Base-by-base conservation (phyloP, 306 rosid genomes). In the Bauhinia variegata region DNA sequence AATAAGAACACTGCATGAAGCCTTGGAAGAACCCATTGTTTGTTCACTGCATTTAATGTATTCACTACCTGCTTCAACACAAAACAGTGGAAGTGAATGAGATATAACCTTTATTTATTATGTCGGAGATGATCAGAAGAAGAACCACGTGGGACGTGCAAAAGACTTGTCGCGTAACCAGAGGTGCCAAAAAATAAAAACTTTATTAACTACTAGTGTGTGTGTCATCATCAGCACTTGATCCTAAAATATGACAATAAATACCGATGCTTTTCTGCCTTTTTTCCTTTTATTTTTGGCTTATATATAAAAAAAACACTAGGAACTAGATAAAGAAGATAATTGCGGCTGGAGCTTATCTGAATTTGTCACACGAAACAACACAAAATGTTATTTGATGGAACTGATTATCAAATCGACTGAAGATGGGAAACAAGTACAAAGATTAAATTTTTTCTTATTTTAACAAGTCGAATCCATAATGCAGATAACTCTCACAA, bases 21-120 rank as follows among this genome's bases (percentile, higher is more conserved):
- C 60, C 72, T 68, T 82, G 44, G 59, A 31, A 74, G 73, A 84
- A 58, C 74, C 83, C 97, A 91, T 91, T 69, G 42, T 74, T 62
- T 63, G 51, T 72, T 78, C 85, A 75, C 65, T 82, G 71, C 83
- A 82, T 77, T 54, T 83, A 80, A 77, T 68, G 70, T 46, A 70
- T 18, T 44, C 43, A 63, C 76, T 75, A 34, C 78, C 74, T 67
- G 53, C 77, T 77, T 66, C 60, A 83, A 62, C 43, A 63, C 32
- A 39, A 63, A 38, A 65, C 11, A 63, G 72, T 44, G 44, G 28
- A 72, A 76, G 52, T 30, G 8, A 63, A 63, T 17, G 60, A 3
- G 17, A 70, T 67, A 31, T 36, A 36, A 8, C 41, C 9, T 1
- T 5, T 36, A 46, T 28, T 14, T 9, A 19, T 38, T 54, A 79